A percentile compares a stretch with the other conserved stretches of the same genome.
Evolutionary conservation across 768 basidiomycete genomes (phyloP).

Genomic region (Lactarius akahatsu): DNA sequence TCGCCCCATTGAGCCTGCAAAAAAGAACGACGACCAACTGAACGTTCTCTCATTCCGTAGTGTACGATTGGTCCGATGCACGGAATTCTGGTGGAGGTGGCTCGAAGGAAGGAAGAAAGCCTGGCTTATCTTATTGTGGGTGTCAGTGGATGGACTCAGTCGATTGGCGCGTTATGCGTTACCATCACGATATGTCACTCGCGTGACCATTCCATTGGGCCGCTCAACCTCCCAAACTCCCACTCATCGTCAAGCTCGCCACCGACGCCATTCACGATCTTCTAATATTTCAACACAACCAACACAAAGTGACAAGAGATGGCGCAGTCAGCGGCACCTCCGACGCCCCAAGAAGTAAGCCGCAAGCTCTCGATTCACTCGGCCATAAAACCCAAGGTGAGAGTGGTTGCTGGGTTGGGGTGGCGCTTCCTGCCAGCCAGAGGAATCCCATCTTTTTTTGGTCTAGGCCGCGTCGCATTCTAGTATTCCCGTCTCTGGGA

Average conservation of each 20-base stretch:
- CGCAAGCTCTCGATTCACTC: conserved; percentile 82
- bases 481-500: conserved; percentile 55
- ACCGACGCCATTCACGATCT: conserved; percentile 1
- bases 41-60: background rate
- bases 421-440: conserved; percentile 21
- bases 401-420: conserved; percentile 4
- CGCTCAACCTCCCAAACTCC: conserved; percentile 7
- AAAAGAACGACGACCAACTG: conserved; percentile 7
- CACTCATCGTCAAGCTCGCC: conserved; percentile 19
- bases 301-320: background rate
- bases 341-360: conserved; percentile 82
- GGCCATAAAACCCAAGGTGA: conserved; percentile 48
- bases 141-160: background rate
- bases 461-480: conserved; percentile 35
- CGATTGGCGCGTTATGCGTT: background rate
- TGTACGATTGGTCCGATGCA: conserved; percentile 20
- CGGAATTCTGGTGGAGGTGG: conserved; percentile 17
- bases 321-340: conserved; percentile 51
- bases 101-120: background rate
- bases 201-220: conserved; percentile 8
- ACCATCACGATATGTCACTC: conserved; percentile 15
- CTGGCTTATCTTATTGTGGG: background rate
- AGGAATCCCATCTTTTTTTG: conserved; percentile 16
- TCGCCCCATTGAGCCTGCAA: conserved; percentile 1
- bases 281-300: background rate